phyloP scores from a whole-genome alignment of 2,329 filamentous ascomycete species.

The Paecilomyces sp. region DNA sequence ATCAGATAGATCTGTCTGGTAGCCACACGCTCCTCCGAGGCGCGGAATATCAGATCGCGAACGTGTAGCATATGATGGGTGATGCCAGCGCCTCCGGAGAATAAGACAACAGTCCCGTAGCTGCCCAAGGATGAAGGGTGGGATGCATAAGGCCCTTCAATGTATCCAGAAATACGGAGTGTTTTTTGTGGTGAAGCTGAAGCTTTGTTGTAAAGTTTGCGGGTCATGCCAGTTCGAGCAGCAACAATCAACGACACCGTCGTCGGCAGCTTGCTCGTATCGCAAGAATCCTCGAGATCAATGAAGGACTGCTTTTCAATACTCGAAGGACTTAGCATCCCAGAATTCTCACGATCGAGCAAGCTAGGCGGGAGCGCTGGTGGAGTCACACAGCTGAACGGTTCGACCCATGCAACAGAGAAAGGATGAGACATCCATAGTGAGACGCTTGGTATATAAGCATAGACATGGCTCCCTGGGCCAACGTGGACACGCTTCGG shows the following conservation, averaged over 20 bases:
- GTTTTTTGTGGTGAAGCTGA: constrained; percentile 40
- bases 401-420: constrained; percentile 40
- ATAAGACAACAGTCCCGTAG: constrained; percentile 60
- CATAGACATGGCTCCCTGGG: constrained; percentile 54
- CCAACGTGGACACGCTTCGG: constrained; percentile 46
- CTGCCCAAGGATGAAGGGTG: constrained; percentile 50
- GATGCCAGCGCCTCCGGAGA: constrained; percentile 60
- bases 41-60: constrained; percentile 50
- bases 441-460: constrained; percentile 48
- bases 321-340: constrained; percentile 13
- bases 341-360: constrained; percentile 9
- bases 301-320: constrained; percentile 26
- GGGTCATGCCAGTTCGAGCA: constrained; percentile 58
- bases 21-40: constrained; percentile 46
- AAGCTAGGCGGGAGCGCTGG: constrained; percentile 12
- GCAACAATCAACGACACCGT: constrained; percentile 51
- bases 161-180: constrained; percentile 48
- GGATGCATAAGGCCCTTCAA: constrained; percentile 59
- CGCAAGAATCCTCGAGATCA: constrained; percentile 12
- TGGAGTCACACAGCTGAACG: constrained; percentile 18
- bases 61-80: constrained; percentile 59
- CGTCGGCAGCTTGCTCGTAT: constrained; percentile 20
- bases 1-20: constrained; percentile 55
- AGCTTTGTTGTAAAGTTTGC: constrained; percentile 52
- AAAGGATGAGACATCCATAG: constrained; percentile 45